These are phyloP conservation scores for Podospora pseudopauciseta DNA, from an alignment of 495 filamentous ascomycete species.

Conservation along the genomic window DNA sequence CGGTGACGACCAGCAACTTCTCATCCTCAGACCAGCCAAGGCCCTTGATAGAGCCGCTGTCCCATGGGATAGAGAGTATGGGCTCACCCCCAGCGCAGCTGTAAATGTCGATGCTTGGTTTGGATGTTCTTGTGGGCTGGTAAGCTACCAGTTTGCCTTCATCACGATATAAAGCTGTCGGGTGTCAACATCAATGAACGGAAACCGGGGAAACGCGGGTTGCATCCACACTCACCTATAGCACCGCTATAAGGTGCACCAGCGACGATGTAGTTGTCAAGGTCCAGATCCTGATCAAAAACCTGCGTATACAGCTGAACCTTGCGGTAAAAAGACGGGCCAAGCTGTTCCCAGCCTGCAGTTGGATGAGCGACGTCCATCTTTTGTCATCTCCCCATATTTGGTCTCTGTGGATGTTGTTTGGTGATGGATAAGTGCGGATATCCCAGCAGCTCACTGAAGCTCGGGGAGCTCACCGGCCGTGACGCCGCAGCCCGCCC, in stretches of 20 bases:
- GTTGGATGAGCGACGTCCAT: conserved; percentile 63
- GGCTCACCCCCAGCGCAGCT: conserved; percentile 78
- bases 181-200: conserved; percentile 11
- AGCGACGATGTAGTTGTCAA: conserved; percentile 89
- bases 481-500: neutral
- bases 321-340: conserved; percentile 90
- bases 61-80: conserved; percentile 70
- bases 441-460: neutral
- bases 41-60: conserved; percentile 82
- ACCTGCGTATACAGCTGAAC: conserved; percentile 85
- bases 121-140: conserved; percentile 64
- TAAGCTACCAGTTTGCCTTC: conserved; percentile 77
- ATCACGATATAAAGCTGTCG: conserved; percentile 80
- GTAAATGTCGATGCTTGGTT: conserved; percentile 89
- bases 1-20: conserved; percentile 80
- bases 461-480: neutral
- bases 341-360: conserved; percentile 88
- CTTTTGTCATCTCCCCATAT: conserved; percentile 38
- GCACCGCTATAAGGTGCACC: conserved; percentile 95
- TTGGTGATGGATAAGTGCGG: neutral
- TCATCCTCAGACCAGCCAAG: conserved; percentile 98
- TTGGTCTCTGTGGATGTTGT: neutral
- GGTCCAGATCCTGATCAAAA: conserved; percentile 86
- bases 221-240: conserved; percentile 60
- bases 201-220: conserved; percentile 8